These are phyloP conservation scores for Geotrichum histeridarum DNA, from an alignment of 1,139 yeast genomes.

Conservation along the genomic window DNA sequence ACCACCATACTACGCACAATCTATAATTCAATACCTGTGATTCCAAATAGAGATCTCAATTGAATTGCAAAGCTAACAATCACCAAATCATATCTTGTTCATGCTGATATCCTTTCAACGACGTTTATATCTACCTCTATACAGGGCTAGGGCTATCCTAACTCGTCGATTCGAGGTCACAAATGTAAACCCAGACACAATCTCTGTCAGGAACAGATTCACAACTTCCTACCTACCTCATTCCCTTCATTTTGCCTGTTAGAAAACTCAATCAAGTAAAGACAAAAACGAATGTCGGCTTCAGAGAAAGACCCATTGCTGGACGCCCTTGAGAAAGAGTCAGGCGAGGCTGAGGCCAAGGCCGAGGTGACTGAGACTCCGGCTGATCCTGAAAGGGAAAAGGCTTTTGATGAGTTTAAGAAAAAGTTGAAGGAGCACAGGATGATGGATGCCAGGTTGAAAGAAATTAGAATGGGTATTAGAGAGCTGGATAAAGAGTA, in stretches of 20 bases:
- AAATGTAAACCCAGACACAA: neutral
- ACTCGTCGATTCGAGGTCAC: no score
- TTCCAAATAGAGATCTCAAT: no score
- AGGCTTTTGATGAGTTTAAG: constrained; percentile 74
- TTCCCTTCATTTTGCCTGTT: neutral
- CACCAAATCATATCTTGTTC: no score
- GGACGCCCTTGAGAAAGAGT: constrained; percentile 32
- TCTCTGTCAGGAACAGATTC: neutral
- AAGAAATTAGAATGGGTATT: constrained; percentile 75
- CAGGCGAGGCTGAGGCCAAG: constrained; percentile 18
- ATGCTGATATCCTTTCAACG: no score
- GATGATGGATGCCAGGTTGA: constrained; percentile 89
- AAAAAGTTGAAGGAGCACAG: constrained; percentile 87
- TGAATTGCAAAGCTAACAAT: no score
- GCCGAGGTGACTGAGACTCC: constrained; percentile 16
- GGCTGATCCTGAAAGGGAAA: constrained; percentile 69
- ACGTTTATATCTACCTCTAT: no score
- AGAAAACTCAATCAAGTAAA: neutral
- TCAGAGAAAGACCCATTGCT: constrained; percentile 34
- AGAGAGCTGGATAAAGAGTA: constrained; percentile 79
- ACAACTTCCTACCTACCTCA: neutral
- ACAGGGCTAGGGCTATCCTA: no score
- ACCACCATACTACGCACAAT: no score
- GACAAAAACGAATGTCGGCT: constrained; percentile 6
- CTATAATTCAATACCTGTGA: no score